phyloP scores from a whole-genome alignment of 2,329 filamentous ascomycete genomes.

The Nothopassalora personata region DNA sequence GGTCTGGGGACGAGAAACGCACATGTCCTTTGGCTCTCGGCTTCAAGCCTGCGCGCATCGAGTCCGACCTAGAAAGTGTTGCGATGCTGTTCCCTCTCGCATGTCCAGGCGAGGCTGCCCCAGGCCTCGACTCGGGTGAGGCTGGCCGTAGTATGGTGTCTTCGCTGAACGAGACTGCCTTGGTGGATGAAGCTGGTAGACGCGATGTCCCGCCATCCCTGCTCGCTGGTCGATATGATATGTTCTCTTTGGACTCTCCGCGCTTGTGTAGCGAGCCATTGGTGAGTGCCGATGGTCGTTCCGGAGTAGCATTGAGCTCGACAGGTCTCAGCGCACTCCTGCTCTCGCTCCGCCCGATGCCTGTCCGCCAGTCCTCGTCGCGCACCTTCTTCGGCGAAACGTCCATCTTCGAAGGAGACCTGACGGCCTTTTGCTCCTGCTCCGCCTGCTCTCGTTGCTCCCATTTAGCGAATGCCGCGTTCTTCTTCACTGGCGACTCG shows the following conservation, averaged over 20 bases:
- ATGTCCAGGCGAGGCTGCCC: conserved; percentile 5
- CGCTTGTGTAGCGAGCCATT: conserved; percentile 17
- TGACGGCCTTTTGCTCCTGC: conserved; percentile 13
- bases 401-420: conserved; percentile 25
- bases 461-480: conserved; percentile 32
- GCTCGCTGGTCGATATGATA: conserved; percentile 18
- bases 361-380: conserved; percentile 31
- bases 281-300: conserved; percentile 7
- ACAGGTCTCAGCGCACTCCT: conserved; percentile 28
- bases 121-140: conserved; percentile 21
- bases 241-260: conserved; percentile 28
- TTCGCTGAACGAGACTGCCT: conserved; percentile 19
- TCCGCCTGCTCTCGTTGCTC: conserved; percentile 26
- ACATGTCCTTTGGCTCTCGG: conserved; percentile 29
- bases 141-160: conserved; percentile 21
- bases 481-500: conserved; percentile 35
- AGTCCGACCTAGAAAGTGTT: conserved; percentile 34
- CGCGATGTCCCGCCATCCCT: conserved; percentile 17
- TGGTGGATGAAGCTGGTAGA: conserved; percentile 22
- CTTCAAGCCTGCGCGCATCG: conserved; percentile 32
- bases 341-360: conserved; percentile 28
- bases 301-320: conserved; percentile 27
- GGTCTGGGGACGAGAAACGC: conserved; percentile 30
- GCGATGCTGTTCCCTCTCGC: conserved; percentile 27
- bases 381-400: conserved; percentile 28